Evolutionary conservation across 352 stramenopile species (phyloP).

Genomic region (Hyaloperonospora brassicae): DNA sequence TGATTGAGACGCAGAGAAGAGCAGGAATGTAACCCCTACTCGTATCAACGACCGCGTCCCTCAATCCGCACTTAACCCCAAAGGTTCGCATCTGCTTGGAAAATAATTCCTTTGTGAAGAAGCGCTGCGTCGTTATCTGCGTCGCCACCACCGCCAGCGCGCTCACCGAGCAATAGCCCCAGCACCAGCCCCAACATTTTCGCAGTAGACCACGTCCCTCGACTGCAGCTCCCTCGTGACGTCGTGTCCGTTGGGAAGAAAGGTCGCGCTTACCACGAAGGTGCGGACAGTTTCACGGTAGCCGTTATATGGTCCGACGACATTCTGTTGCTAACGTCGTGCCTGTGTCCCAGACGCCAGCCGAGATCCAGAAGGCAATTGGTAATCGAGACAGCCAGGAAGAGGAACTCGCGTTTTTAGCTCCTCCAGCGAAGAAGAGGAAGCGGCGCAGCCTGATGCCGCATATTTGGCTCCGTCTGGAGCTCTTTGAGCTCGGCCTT

Average conservation of each 20-base stretch:
- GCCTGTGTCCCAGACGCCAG: conserved; percentile 23
- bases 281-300: conserved; percentile 14
- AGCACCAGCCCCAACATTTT: no score
- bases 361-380: conserved; percentile 25
- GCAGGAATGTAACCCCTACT: no score
- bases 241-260: conserved; percentile 11
- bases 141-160: no score
- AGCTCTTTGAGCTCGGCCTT: conserved; percentile 81
- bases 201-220: no score
- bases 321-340: conserved; percentile 22
- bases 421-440: conserved; percentile 32
- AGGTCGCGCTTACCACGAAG: conserved; percentile 27
- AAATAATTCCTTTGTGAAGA: no score
- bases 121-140: no score
- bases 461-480: conserved; percentile 73
- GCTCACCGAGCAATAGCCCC: no score
- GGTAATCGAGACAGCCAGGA: conserved; percentile 24
- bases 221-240: background rate
- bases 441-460: conserved; percentile 35
- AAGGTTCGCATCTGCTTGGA: no score
- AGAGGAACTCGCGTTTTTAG: conserved; percentile 19
- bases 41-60: no score
- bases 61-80: no score
- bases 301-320: conserved; percentile 11
- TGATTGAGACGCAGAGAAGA: no score